Evolutionary conservation across 441 rosid species (phyloP).

Genomic region (Dalechampia spathulata): DNA sequence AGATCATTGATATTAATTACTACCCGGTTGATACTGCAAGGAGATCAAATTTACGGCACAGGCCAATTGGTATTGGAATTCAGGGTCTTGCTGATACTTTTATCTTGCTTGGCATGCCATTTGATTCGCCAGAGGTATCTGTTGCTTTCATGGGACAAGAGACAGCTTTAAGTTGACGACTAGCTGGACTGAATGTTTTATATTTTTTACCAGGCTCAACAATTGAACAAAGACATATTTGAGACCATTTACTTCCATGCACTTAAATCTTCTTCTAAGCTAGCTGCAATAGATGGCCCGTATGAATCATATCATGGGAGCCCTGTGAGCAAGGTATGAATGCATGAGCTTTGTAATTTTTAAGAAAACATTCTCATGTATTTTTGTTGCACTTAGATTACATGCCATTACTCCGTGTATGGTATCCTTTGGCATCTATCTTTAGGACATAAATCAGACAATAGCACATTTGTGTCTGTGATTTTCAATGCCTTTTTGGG

Average conservation of each 20-base stretch:
- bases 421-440: no score
- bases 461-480: no score
- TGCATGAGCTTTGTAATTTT: background rate
- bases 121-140: slow-evolving; percentile 88
- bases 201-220: slow-evolving; percentile 78
- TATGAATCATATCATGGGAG: slow-evolving; percentile 72
- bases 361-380: background rate
- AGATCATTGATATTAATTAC: slow-evolving; percentile 75
- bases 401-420: no score
- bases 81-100: slow-evolving; percentile 94
- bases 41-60: slow-evolving; percentile 66
- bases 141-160: no score
- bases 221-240: slow-evolving; percentile 77
- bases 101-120: slow-evolving; percentile 83
- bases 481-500: no score
- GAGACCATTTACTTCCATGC: slow-evolving; percentile 82
- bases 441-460: no score
- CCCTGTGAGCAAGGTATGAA: slow-evolving; percentile 77
- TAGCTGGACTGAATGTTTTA: slow-evolving; percentile 12
- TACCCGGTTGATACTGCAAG: slow-evolving; percentile 88
- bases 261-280: slow-evolving; percentile 53
- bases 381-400: background rate
- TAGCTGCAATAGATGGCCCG: slow-evolving; percentile 63
- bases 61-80: slow-evolving; percentile 88
- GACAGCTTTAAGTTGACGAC: slow-evolving; percentile 9